A percentile compares a stretch with the other conserved stretches of the same genome.
Conservation (phyloP, 371 early-diverging fungal species). For the Mortierella polycephala region DNA sequence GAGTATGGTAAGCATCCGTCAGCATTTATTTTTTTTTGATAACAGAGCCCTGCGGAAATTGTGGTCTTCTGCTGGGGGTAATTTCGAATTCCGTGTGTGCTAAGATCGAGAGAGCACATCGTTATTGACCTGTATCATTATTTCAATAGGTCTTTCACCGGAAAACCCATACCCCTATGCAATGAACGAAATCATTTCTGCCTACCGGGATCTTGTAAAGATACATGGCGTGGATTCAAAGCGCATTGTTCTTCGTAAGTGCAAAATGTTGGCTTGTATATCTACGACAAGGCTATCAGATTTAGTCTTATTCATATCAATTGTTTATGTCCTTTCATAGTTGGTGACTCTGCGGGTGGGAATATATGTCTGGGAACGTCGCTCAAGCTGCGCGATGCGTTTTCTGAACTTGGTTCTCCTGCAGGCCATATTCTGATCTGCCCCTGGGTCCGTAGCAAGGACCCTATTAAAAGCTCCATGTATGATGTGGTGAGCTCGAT, state of each 20-base stretch:
- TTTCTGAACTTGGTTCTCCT: slow-evolving; percentile 17
- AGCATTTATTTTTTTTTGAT: background rate
- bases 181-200: slow-evolving; percentile 54
- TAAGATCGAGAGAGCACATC: no score
- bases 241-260: slow-evolving; percentile 37
- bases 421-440: slow-evolving; percentile 32
- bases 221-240: slow-evolving; percentile 19
- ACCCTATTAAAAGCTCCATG: slow-evolving; percentile 24
- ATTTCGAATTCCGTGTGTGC: background rate
- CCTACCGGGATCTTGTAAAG: slow-evolving; percentile 59
- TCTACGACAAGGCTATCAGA: background rate
- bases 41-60: background rate
- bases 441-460: slow-evolving; percentile 37
- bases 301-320: background rate
- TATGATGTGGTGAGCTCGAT: slow-evolving; percentile 30
- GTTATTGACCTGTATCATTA: no score
- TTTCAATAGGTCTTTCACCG: slow-evolving; percentile 35
- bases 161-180: slow-evolving; percentile 61
- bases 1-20: slow-evolving; percentile 59
- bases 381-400: slow-evolving; percentile 31
- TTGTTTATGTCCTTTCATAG: slow-evolving; percentile 6
- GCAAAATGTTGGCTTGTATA: background rate
- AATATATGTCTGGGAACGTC: slow-evolving; percentile 29
- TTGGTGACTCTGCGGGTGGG: slow-evolving; percentile 51
- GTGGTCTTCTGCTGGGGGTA: background rate